Conservation (phyloP, 2,329 filamentous ascomycete genomes). For the Periconia macrospinosa region DNA sequence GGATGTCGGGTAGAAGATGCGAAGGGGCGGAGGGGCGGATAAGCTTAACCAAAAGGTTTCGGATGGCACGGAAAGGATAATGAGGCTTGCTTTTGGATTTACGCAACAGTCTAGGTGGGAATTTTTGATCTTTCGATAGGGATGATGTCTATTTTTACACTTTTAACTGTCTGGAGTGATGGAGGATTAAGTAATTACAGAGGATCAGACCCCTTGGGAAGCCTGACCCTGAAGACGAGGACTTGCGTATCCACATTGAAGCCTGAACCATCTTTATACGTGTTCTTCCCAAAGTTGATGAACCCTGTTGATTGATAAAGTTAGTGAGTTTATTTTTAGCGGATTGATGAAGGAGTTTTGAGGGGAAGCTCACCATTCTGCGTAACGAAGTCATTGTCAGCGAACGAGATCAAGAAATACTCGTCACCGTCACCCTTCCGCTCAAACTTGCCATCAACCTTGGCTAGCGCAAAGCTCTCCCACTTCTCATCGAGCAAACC, state of each 20-base stretch:
- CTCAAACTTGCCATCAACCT: conserved; percentile 50
- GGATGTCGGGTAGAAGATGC: too few relatives aligned
- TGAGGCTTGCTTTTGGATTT: too few relatives aligned
- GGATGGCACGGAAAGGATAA: too few relatives aligned
- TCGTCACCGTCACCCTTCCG: conserved; percentile 58
- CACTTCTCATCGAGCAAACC: conserved; percentile 74
- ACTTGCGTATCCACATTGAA: conserved; percentile 64
- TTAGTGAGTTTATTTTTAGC: conserved; percentile 1
- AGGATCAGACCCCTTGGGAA: conserved; percentile 45
- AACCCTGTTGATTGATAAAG: conserved; percentile 44
- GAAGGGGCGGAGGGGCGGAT: too few relatives aligned
- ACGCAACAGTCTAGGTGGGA: not conserved
- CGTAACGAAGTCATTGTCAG: conserved; percentile 76
- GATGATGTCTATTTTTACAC: not conserved
- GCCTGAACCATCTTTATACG: conserved; percentile 60
- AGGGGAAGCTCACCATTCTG: conserved; percentile 58
- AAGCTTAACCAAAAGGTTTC: too few relatives aligned
- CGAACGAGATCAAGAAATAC: conserved; percentile 69
- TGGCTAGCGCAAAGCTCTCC: conserved; percentile 68
- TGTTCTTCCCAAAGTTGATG: conserved; percentile 60
- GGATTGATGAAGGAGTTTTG: not conserved
- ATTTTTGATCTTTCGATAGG: not conserved
- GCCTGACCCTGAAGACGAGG: conserved; percentile 62
- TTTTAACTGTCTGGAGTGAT: not conserved
- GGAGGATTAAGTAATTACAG: conserved; percentile 12